These are phyloP conservation scores for Populus simonii DNA, from an alignment of 345 rosid genomes.

Conservation along the genomic window DNA sequence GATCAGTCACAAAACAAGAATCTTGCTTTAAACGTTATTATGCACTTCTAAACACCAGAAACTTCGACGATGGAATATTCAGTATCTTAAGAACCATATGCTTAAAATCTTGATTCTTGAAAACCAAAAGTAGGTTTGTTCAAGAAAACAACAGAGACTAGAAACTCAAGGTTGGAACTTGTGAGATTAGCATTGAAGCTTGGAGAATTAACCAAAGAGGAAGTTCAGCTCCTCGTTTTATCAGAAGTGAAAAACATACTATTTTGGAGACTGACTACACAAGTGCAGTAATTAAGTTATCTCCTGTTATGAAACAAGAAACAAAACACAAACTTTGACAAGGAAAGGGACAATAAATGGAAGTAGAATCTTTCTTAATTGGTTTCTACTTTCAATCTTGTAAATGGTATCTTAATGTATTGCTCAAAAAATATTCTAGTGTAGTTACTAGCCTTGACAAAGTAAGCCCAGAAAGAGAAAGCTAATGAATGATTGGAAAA, in stretches of 20 bases:
- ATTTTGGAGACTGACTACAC: not conserved
- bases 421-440: not conserved
- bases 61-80: not conserved
- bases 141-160: not conserved
- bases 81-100: not conserved
- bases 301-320: not conserved
- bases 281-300: not conserved
- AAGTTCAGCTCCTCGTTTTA: not conserved
- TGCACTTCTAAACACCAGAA: not conserved
- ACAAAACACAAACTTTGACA: slow-evolving; percentile 5
- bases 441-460: not conserved
- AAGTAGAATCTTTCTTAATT: not conserved
- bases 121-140: not conserved
- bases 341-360: not conserved
- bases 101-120: not conserved
- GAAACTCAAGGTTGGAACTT: slow-evolving; percentile 1
- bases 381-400: not conserved
- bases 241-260: not conserved
- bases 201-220: not conserved
- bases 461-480: not conserved
- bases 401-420: not conserved
- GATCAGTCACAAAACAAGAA: not conserved
- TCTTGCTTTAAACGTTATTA: not conserved
- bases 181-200: not conserved
- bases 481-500: not conserved